Evolutionary conservation across 768 basidiomycete genomes (phyloP), one percentile per base, ranked within the genome.

Genomic region (Pleurotus giganteus): DNA sequence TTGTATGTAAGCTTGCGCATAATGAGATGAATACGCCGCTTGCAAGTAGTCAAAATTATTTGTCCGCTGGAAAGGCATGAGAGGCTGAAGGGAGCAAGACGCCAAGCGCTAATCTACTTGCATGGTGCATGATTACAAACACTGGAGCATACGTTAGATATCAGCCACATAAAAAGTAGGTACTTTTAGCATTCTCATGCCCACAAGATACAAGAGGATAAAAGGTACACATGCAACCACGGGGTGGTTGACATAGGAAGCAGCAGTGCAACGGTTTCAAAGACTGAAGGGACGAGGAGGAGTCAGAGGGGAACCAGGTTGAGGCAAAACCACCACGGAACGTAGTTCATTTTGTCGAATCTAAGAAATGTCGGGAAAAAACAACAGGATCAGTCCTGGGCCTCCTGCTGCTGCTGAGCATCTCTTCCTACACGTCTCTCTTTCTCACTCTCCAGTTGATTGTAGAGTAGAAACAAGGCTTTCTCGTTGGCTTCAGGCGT

Each of bases 401-500:
- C 68, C 65, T 88, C 85, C 57, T 84, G 78, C 70, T 89, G 85
- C 65, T 89, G 86, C 64, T 89, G 85, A 58, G 86, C 82, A 69
- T 93, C 91, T 60, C 88, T 79, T 53, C 90, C 90, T 55, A 94
- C 90, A 63, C 94, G 82, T 71, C 94, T 82, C 75, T 95, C 92
- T 76, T 96, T 96, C 82, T 95, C 93, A 68, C 86, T 94, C 75
- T 97, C 95, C 59, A 96, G 77, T 68, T 97, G 96, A 65, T 96
- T 94, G 75, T 98, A 99, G 58, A 99, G 81, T 57, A 99, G 76
- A 80, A 96, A 98, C 56, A 99, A 75, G 2, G 97, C 97, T 74
- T 98, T 96, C 75, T 99, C 96, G 71, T 97, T 98, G 62, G 92
- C 89, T 71, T 94, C 92, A 45, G 93, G 90, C 11, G 94, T 94